Evolutionary conservation across 2,329 filamentous ascomycete species (phyloP), one percentile per base, ranked within the genome.

Genomic region (Rutstroemia sp.): DNA sequence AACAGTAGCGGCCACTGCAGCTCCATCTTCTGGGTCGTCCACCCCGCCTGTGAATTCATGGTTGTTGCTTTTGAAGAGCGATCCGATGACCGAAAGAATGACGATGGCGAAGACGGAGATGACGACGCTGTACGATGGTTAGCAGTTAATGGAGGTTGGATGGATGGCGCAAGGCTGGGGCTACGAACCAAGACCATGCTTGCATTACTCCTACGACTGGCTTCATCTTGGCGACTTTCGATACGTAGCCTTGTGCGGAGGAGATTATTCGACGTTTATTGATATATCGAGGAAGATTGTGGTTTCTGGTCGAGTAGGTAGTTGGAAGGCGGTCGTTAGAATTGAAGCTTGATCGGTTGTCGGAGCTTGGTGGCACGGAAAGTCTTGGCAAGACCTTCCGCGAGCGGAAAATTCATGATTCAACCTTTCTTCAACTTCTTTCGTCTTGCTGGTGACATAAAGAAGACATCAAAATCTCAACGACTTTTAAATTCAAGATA

Each of bases 181-280:
- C 49, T 58, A 72, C 83, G 70, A 78, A 96, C 92, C 92, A 96
- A 77, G 86, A 90, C 91, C 92, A 96, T 69, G 92, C 92, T 77
- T 95, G 92, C 77, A 92, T 82, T 64, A 90, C 86, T 70, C 90
- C 88, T 66, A 97, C 89, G 71, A 97, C 79, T 65, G 92, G 92
- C 86, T 96, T 96, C 92, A 96, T 96, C 42, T 58, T 68, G 62
- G 34, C 49, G 56, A 19, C 5, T 12, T 23, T 48, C 12, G 10
- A n/a, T 49, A 41, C 4, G 10, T 9, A 9, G 30, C 3, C 30
- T 34, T 34, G 12, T 34, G 30, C 3, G 2, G 30, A 12, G 12
- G 10, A 34, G 10, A 12, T 34, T 34, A 14, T 34, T 34, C 4
- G 30, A 34, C 2, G 30, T 34, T 34, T 34, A 14, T 14, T 12